phyloP scores from a whole-genome alignment of 805 yeast genomes.

The Zygotorulaspora florentina region DNA sequence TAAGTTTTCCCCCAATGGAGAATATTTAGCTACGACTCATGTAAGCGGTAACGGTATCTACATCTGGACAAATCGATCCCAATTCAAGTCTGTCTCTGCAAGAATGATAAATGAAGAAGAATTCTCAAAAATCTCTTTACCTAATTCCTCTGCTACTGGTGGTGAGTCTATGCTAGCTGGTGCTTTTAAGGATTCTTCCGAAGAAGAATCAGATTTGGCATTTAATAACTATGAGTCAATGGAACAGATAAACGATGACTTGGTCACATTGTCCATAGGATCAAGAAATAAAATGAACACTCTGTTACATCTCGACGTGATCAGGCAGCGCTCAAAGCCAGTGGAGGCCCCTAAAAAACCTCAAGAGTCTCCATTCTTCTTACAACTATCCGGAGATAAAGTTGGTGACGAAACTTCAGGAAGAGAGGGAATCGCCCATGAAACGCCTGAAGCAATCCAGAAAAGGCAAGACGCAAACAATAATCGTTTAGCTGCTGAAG shows the following conservation, averaged over 20 bases:
- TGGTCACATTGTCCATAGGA: constrained; percentile 71
- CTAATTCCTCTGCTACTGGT: constrained; percentile 75
- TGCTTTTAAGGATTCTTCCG: constrained; percentile 53
- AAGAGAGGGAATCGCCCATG: constrained; percentile 36
- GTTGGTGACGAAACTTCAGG: constrained; percentile 64
- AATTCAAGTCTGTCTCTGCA: constrained; percentile 70
- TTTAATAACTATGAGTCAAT: constrained; percentile 45
- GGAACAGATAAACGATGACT: constrained; percentile 56
- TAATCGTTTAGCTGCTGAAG: constrained; percentile 26
- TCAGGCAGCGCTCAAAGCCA: constrained; percentile 85
- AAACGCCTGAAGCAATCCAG: constrained; percentile 20
- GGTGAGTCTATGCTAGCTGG: constrained; percentile 71
- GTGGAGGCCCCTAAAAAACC: constrained; percentile 83
- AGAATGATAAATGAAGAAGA: constrained; percentile 74
- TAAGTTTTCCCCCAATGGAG: constrained; percentile 82
- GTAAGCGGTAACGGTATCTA: constrained; percentile 86
- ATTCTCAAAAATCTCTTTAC: constrained; percentile 58
- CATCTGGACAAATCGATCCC: constrained; percentile 89
- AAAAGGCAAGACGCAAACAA: constrained; percentile 17
- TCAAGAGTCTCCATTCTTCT: constrained; percentile 75
- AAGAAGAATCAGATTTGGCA: constrained; percentile 30
- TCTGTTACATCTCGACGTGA: constrained; percentile 73
- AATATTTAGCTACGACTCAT: constrained; percentile 87
- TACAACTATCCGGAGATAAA: constrained; percentile 59
- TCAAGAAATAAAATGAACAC: constrained; percentile 79